Percentiles rank a stretch among this genome's conserved stretches.
Evolutionary conservation across 345 rosid genomes (phyloP).

Genomic region (Turnera subulata): DNA sequence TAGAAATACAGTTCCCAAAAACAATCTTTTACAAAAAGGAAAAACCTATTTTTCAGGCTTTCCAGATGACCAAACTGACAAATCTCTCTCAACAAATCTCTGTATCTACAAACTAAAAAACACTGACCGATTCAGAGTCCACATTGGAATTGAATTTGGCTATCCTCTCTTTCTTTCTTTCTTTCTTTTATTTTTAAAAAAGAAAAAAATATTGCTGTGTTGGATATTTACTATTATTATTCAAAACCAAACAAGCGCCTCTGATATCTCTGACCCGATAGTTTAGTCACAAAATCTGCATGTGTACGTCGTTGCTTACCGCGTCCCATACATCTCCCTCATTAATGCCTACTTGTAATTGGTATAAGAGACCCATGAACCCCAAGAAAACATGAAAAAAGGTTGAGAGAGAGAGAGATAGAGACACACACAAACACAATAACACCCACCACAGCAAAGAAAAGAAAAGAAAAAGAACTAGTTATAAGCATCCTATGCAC

Average conservation of each 20-base stretch:
- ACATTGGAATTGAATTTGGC: slow-evolving; percentile 29
- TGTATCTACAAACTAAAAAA: slow-evolving; percentile 11
- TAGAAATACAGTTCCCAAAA: not conserved
- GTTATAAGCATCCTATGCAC: slow-evolving; percentile 28
- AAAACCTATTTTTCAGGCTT: slow-evolving; percentile 58
- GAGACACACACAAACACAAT: too few relatives aligned
- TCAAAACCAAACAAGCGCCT: slow-evolving; percentile 36
- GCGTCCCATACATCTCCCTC: slow-evolving; percentile 19
- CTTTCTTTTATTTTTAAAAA: too few relatives aligned
- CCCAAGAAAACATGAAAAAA: not conserved
- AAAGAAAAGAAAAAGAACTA: too few relatives aligned
- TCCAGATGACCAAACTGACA: slow-evolving; percentile 54
- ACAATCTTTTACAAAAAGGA: not conserved
- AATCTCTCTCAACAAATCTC: slow-evolving; percentile 8
- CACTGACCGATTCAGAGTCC: slow-evolving; percentile 49
- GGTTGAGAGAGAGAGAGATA: not conserved
- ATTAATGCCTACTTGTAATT: slow-evolving; percentile 9
- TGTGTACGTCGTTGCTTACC: slow-evolving; percentile 66
- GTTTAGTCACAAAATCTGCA: slow-evolving; percentile 90
- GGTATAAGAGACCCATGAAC: not conserved
- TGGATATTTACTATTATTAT: not conserved
- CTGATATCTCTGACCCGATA: slow-evolving; percentile 76
- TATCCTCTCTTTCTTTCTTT: slow-evolving; percentile 6
- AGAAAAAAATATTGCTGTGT: not conserved
- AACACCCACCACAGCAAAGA: too few relatives aligned